Conservation (phyloP, 2,329 filamentous ascomycete genomes). For the Myotisia sp. region DNA sequence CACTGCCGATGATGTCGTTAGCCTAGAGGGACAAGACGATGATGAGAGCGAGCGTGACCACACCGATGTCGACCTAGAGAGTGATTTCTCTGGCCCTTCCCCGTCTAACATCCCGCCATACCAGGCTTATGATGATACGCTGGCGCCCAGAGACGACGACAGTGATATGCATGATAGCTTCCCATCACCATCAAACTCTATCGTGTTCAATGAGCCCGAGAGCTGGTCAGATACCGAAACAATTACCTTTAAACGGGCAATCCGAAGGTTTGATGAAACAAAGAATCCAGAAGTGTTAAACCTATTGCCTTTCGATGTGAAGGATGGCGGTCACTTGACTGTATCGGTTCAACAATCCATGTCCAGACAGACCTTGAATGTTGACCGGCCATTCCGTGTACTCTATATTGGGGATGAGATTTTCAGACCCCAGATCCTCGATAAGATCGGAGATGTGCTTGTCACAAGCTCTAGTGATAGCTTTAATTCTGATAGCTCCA, state of each 20-base stretch:
- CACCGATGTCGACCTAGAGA: background rate
- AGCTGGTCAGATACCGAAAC: constrained; percentile 26
- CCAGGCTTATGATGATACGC: no score
- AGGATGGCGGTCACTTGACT: constrained; percentile 23
- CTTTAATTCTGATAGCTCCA: constrained; percentile 25
- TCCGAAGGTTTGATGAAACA: constrained; percentile 20
- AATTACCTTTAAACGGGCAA: constrained; percentile 30
- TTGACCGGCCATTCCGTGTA: constrained; percentile 32
- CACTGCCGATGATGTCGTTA: constrained; percentile 32
- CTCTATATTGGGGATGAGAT: constrained; percentile 29
- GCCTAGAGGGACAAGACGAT: constrained; percentile 26
- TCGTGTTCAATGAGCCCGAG: constrained; percentile 31
- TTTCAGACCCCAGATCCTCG: constrained; percentile 29
- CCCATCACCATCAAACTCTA: constrained; percentile 20
- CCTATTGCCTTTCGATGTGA: constrained; percentile 16
- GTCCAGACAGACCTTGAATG: constrained; percentile 25
- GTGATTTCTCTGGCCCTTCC: background rate
- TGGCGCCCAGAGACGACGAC: background rate
- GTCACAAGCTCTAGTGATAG: constrained; percentile 26
- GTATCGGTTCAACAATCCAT: constrained; percentile 33
- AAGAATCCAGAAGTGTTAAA: constrained; percentile 16
- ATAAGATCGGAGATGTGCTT: constrained; percentile 36
- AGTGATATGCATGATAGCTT: background rate
- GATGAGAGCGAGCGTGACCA: constrained; percentile 23
- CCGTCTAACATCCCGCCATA: background rate